Evolutionary conservation across 208 protist genomes (phyloP), one percentile per base, ranked within the genome.

Genomic region (Crithidia sp.): DNA sequence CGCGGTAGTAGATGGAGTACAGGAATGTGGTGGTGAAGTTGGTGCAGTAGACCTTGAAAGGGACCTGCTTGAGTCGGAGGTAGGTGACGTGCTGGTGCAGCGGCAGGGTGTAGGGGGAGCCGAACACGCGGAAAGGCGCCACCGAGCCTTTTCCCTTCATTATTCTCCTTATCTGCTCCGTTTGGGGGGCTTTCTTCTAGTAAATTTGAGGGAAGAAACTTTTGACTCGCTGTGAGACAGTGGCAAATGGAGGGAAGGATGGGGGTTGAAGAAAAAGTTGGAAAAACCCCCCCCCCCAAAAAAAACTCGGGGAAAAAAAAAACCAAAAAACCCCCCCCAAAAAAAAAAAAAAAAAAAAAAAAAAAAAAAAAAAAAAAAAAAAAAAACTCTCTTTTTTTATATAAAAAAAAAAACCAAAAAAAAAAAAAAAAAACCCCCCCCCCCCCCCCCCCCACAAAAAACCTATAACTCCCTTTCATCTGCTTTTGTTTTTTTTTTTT

Each of bases 11-110:
- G 36, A 85, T 67, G 36, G 85, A 81, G 70, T 94, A 93, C 40
- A 95, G 78, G 4, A 89, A 47, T 4, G 90, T 93, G 41, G 90
- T 90, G 36, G 77, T 83, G 59, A 95, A 87, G 56, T 76, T 95
- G 0, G 80, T 80, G 81, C 93, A 97, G 82, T 97, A 94, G 8
- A 95, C 81, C 50, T 88, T 87, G 67, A 94, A 92, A 4, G 93
- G 90, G 3, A 92, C 71, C 52, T 86, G 83, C 70, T 94, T 93
- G n/a, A 95, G 69, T 5, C 90, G 89, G 7, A 97, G 77, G 68
- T 95, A 95, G 28, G 86, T 82, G 64, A 95, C 87, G 53, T 92
- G 79, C 69, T 97, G 93, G 45, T 95, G 93, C 36, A 94, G 62
- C 12, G 56, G 17, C 19, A 94, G 55, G 5, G 88, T 86, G 80